Evolutionary conservation across 2,329 filamentous ascomycete genomes (phyloP), one percentile per base, ranked within the genome.

Genomic region (Colletotrichum sp.): DNA sequence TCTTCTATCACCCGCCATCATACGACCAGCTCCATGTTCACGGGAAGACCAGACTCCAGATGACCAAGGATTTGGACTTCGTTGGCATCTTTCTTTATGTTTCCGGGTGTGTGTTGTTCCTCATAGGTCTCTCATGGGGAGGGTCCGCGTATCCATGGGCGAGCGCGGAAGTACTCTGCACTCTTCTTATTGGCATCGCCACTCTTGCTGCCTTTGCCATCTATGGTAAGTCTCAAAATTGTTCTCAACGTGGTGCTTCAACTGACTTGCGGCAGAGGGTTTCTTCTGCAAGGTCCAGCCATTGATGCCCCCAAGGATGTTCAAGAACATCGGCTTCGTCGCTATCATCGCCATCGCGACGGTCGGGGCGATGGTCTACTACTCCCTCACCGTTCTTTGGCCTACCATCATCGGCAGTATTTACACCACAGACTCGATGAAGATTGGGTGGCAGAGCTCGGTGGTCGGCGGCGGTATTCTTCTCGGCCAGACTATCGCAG

Each of bases 1-100:
- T 87, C 76, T 86, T 87, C 71, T 90, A 89, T 80, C 85, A 86
- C 77, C 88, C 87, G 28, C 87, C 88, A 0, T 85, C 83, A 9
- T 88, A 85, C 79, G 79, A 83, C 25, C 85, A 86, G 80, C 83
- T 88, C 22, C 86, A 88, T 74, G 79, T 84, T 28, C 55, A 80
- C 68, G 80, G 82, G 48, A 86, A 84, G 79, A 82, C 82, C 3
- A 82, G 81, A 61, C 78, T 82, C 78, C 80, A 86, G 76, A 82
- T 85, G 78, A 76, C 87, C 59, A 85, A 83, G 78, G 82, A 86
- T 72, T 82, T 90, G 15, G 90, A 89, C 79, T 87, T 82, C 75
- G 71, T 87, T 52, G 88, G 88, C 34, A 85, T 88, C 68, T 78
- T 85, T 44, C 81, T 89, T 2, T 88, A 85, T 78, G 78, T 84